These are phyloP conservation scores for Rhododendron vialii DNA, from an alignment of 148 eudicot genomes.

Conservation along the genomic window DNA sequence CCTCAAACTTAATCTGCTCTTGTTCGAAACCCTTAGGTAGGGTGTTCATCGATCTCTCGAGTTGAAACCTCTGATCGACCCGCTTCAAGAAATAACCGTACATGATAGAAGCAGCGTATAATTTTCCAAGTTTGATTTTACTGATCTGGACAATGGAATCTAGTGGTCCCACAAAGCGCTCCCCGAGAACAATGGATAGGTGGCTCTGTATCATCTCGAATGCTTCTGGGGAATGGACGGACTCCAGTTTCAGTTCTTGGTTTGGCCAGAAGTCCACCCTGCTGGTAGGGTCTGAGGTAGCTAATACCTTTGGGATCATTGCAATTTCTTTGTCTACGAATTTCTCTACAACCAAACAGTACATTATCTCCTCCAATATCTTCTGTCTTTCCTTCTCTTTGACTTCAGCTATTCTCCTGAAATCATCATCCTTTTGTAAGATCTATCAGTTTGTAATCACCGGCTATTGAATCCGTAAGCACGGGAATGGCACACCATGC, in stretches of 20 bases:
- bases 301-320: conserved; percentile 69
- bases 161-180: conserved; percentile 64
- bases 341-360: conserved; percentile 73
- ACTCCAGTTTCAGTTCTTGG: conserved; percentile 77
- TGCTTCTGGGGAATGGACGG: conserved; percentile 84
- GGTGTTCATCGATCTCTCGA: conserved; percentile 83
- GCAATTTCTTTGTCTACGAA: conserved; percentile 60
- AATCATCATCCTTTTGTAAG: conserved; percentile 3
- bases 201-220: conserved; percentile 88
- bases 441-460: background rate
- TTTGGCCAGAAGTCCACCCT: conserved; percentile 91
- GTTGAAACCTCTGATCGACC: conserved; percentile 88
- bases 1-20: conserved; percentile 26
- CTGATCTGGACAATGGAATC: conserved; percentile 60
- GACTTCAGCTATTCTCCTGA: conserved; percentile 97
- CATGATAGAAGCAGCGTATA: conserved; percentile 95
- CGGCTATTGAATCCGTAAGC: background rate
- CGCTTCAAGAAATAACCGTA: conserved; percentile 91
- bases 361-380: conserved; percentile 74
- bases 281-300: conserved; percentile 54
- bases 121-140: conserved; percentile 87
- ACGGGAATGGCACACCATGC: background rate
- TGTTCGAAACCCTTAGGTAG: conserved; percentile 66
- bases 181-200: conserved; percentile 71
- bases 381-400: conserved; percentile 76